These are phyloP conservation scores for Parastagonospora avenae DNA, from an alignment of 2,329 filamentous ascomycete species.

Conservation along the genomic window DNA sequence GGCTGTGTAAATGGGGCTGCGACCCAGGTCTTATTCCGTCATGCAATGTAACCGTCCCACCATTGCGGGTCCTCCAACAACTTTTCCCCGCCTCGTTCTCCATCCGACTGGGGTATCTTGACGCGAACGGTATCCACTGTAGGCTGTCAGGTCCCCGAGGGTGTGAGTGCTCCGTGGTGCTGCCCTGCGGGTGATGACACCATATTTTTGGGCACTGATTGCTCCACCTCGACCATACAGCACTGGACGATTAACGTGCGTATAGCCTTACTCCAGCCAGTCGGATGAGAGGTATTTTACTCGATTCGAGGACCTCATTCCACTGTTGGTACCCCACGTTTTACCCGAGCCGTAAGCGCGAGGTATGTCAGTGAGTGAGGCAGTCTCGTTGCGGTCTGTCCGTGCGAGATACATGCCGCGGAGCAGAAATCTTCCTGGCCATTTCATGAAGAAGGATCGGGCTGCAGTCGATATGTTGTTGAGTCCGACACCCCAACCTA, in stretches of 20 bases:
- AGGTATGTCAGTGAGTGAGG: slow-evolving; percentile 10
- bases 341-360: slow-evolving; percentile 1
- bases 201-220: slow-evolving; percentile 21
- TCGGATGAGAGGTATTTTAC: slow-evolving; percentile 16
- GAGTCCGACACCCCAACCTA: too few species aligned
- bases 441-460: too few species aligned
- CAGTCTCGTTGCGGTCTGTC: not conserved
- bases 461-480: too few species aligned
- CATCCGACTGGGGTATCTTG: slow-evolving; percentile 4
- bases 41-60: slow-evolving; percentile 15
- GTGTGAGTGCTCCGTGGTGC: slow-evolving; percentile 6
- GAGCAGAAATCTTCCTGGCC: too few species aligned
- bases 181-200: slow-evolving; percentile 15
- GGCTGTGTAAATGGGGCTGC: not conserved
- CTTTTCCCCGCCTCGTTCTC: slow-evolving; percentile 10
- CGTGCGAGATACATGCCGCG: too few species aligned
- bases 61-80: slow-evolving; percentile 8
- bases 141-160: not conserved
- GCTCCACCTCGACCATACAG: slow-evolving; percentile 24
- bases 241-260: slow-evolving; percentile 25
- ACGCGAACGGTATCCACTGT: not conserved
- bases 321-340: slow-evolving; percentile 11
- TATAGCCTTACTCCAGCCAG: slow-evolving; percentile 10
- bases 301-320: slow-evolving; percentile 21
- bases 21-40: slow-evolving; percentile 4